Evolutionary conservation across 2,329 filamentous ascomycete genomes (phyloP).

Genomic region (Fusarium tjaetaba): DNA sequence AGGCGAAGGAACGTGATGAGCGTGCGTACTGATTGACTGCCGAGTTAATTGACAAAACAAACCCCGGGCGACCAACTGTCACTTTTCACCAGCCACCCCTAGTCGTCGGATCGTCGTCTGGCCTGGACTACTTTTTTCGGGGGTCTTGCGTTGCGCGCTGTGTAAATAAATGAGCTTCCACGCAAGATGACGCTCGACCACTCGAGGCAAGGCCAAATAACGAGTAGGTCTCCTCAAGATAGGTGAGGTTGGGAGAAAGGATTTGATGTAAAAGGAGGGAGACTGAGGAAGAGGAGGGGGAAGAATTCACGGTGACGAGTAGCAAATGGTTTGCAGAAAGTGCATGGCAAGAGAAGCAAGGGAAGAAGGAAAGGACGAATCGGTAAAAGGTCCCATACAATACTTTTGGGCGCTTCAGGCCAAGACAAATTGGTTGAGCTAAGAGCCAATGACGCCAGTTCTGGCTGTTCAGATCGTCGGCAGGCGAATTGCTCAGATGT

Average conservation of each 20-base stretch:
- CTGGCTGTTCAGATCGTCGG: conserved; percentile 41
- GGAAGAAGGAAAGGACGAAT: conserved; percentile 12
- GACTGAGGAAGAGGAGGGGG: neutral
- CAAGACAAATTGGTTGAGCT: conserved; percentile 36
- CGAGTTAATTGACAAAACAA: conserved; percentile 28
- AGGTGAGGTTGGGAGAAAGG: neutral
- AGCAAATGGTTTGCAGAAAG: conserved; percentile 26
- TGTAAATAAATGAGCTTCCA: conserved; percentile 27
- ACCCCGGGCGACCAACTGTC: conserved; percentile 26
- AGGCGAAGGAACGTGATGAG: conserved; percentile 20
- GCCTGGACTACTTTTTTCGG: conserved; percentile 1
- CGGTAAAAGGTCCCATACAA: conserved; percentile 2
- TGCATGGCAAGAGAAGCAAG: neutral
- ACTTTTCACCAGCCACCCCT: conserved; percentile 36
- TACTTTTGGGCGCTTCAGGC: conserved; percentile 15
- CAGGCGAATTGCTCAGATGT: conserved; percentile 41
- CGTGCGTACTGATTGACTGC: conserved; percentile 8
- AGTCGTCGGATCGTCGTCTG: conserved; percentile 31
- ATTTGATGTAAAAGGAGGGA: conserved; percentile 3
- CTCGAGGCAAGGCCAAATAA: conserved; percentile 15
- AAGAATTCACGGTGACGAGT: conserved; percentile 11
- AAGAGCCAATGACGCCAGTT: conserved; percentile 42
- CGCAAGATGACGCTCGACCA: conserved; percentile 12
- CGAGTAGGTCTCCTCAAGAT: neutral
- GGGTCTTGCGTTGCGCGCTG: conserved; percentile 17